Evolutionary conservation across 2,329 filamentous ascomycete species (phyloP), one percentile per base, ranked within the genome.

Genomic region (Cladosporium halotolerans): DNA sequence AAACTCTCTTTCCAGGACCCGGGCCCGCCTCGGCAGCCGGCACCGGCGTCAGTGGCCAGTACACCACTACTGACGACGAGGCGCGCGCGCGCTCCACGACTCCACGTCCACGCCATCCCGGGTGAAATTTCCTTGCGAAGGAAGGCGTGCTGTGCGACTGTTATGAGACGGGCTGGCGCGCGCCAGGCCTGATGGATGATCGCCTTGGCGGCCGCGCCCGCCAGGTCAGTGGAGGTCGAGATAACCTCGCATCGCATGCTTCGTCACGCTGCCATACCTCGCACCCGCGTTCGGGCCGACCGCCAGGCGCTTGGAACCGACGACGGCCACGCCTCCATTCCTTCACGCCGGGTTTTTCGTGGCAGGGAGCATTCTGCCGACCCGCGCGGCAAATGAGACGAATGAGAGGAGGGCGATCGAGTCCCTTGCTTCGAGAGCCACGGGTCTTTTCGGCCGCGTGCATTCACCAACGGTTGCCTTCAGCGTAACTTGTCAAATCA

Each of bases 311-410:
- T 28, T 28, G 23, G 23, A 7, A 28, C 23, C 23, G 23, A 28
- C 23, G 23, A 28, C 23, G 23, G 23, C 23, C 23, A 28, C 23
- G 7, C 23, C 23, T 7, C 34, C 34, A n/a, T 36, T 11, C 34
- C 34, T 36, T 36, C n/a, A 11, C 6, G 10, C 6, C 34, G 34
- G 34, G 34, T 36, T n/a, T 11, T n/a, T 36, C n/a, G 34, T 36
- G 23, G n/a, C 13, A 32, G 39, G 46, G 46, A 49, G 38, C 46
- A 49, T 49, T 49, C 46, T 49, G 46, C 46, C 46, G 46, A 49
- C n/a, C 46, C 46, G 46, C 45, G 4, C 10, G n/a, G 9, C 16
- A 13, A 47, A 39, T 47, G n/a, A 6, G 42, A 11, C 23, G 23
- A 28, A 28, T 28, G 23, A 32, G 10, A 8, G 9, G 10, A 9